Evolutionary conservation across 345 rosid genomes (phyloP).

Genomic region (Eucalyptus sp.): DNA sequence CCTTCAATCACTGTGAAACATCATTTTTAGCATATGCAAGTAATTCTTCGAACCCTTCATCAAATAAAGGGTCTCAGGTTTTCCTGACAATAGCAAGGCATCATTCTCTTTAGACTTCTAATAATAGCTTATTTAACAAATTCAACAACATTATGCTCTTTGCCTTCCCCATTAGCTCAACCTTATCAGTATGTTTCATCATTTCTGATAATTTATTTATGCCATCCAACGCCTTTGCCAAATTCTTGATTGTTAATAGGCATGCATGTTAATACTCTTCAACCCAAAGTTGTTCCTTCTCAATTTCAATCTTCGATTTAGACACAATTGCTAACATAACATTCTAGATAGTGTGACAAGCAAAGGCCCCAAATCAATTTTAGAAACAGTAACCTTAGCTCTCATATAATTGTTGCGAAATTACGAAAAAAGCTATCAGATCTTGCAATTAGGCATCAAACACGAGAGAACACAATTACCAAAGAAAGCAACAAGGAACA

Average conservation of each 20-base stretch:
- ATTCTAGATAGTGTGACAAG: no score
- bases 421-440: not conserved
- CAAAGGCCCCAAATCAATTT: not conserved
- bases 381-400: not conserved
- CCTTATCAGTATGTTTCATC: no score
- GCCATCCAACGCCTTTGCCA: no score
- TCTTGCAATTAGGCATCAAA: not conserved
- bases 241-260: no score
- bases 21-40: not conserved
- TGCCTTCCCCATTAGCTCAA: no score
- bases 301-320: no score
- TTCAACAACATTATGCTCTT: not conserved
- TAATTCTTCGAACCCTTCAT: not conserved
- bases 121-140: not conserved
- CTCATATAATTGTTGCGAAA: not conserved
- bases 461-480: not conserved
- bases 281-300: no score
- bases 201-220: no score
- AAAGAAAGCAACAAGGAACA: not conserved
- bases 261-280: no score
- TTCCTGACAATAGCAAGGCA: not conserved
- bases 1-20: not conserved
- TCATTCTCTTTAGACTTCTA: not conserved
- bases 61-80: not conserved
- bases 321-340: no score